phyloP scores from a whole-genome alignment of 306 rosid genomes.

The Fragaria iinumae region DNA sequence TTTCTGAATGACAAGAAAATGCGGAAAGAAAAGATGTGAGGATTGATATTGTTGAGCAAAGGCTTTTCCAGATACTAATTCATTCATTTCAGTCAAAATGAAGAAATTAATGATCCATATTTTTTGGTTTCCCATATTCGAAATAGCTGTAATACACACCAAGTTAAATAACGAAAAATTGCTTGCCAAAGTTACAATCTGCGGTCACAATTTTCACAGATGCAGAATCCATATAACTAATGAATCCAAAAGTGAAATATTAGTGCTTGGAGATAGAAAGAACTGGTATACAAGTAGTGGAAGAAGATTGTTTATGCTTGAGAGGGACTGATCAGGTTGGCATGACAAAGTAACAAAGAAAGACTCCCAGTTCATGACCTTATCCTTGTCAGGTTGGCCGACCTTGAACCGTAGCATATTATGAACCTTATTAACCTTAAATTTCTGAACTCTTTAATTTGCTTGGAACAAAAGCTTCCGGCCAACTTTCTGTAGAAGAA shows the following conservation, averaged over 20 bases:
- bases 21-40: not conserved
- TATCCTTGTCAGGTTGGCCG: conserved; percentile 3
- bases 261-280: not conserved
- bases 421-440: not conserved
- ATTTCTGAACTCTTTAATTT: not conserved
- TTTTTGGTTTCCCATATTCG: not conserved
- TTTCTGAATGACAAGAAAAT: not conserved
- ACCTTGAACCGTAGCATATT: not conserved
- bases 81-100: too few species aligned
- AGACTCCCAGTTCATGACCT: not conserved
- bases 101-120: not conserved
- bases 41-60: too few species aligned
- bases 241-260: not conserved
- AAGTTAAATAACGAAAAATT: not conserved
- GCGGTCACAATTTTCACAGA: not conserved
- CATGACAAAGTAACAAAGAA: not conserved
- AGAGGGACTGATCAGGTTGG: not conserved
- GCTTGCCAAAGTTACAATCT: not conserved
- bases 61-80: too few species aligned
- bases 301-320: not conserved
- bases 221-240: not conserved
- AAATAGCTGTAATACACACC: not conserved
- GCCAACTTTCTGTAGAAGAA: not conserved
- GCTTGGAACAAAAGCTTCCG: conserved; percentile 12
- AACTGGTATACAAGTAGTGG: not conserved